Base-by-base conservation (phyloP, 495 filamentous ascomycete genomes). In the Neurospora sp. region DNA sequence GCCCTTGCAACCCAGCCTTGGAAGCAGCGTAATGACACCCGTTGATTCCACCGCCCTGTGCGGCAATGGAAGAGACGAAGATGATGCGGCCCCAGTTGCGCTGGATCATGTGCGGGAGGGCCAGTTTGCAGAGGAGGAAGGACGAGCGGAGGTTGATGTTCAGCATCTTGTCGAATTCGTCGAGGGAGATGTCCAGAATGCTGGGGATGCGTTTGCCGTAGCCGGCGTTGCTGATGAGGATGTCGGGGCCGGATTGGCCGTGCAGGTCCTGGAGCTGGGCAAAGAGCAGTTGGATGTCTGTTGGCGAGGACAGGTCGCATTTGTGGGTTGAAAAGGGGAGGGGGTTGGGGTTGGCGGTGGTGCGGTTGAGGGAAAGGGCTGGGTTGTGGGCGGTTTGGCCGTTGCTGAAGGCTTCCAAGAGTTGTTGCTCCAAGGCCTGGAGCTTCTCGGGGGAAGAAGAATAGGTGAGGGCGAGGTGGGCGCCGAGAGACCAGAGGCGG, bases 21-120 rank as follows among this genome's bases (percentile, higher is more conserved):
- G 88, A 89, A 9, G 90, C 89, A 35, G 89, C 88, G 74, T 92
- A 93, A 74, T 92, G 90, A 53, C 88, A 89, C 12, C 89, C 89
- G 77, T 92, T 92, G 42, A 92, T 88, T 3, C 89, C 89, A 5
- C 87, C 90, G 2, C 89, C 90, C 40, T 87, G 85, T 0, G 84
- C 90, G 8, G 91, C 89, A 71, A 93, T 90, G 42, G 88, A 90
- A 9, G 88, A 90, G 75, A 92, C 87, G 75, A 89, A 91, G 27
- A 92, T 81, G 69, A 92, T 89, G 6, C 90, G 83, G 5, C 91
- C 90, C 90, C 90, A 92, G 38, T 80, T 79, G 74, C 86, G 84
- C 37, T 78, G 77, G 69, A 87, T 86, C 91, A 92, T 92, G 70
- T 86, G 84, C 68, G 89, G 88, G 3, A 92, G 86, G 59, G 86